Evolutionary conservation across 202 grass and related monocot species (phyloP).

Genomic region (Elaeis oleifera): DNA sequence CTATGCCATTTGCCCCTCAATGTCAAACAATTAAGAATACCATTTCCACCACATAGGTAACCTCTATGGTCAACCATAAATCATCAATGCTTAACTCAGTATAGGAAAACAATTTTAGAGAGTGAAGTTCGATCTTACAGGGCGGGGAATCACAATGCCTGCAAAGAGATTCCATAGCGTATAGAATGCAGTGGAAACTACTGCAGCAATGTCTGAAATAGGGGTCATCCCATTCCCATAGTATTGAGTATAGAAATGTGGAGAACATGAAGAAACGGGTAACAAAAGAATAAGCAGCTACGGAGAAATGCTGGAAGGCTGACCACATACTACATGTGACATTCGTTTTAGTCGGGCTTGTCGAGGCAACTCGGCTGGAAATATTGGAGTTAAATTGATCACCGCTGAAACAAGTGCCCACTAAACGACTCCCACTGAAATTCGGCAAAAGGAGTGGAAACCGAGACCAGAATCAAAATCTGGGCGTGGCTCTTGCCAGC

Average conservation of each 20-base stretch:
- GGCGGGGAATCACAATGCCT: slow-evolving; percentile 49
- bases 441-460: too few relatives aligned
- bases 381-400: too few relatives aligned
- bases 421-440: too few relatives aligned
- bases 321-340: too few relatives aligned
- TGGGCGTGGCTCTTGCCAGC: too few relatives aligned
- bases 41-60: slow-evolving; percentile 77
- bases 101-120: background rate
- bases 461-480: too few relatives aligned
- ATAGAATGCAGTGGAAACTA: slow-evolving; percentile 56
- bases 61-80: slow-evolving; percentile 23
- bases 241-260: slow-evolving; percentile 52
- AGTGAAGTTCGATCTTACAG: slow-evolving; percentile 31
- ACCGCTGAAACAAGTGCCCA: too few relatives aligned
- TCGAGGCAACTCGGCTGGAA: too few relatives aligned
- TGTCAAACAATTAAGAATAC: slow-evolving; percentile 3
- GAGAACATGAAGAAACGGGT: slow-evolving; percentile 68
- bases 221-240: slow-evolving; percentile 66
- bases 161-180: slow-evolving; percentile 61
- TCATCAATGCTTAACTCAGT: background rate
- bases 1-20: too few relatives aligned
- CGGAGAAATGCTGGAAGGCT: too few relatives aligned
- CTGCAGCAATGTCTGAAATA: slow-evolving; percentile 43
- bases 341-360: too few relatives aligned
- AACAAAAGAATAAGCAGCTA: slow-evolving; percentile 61